phyloP scores from a whole-genome alignment of 352 stramenopile genomes.

The Phytophthora hibernalis region DNA sequence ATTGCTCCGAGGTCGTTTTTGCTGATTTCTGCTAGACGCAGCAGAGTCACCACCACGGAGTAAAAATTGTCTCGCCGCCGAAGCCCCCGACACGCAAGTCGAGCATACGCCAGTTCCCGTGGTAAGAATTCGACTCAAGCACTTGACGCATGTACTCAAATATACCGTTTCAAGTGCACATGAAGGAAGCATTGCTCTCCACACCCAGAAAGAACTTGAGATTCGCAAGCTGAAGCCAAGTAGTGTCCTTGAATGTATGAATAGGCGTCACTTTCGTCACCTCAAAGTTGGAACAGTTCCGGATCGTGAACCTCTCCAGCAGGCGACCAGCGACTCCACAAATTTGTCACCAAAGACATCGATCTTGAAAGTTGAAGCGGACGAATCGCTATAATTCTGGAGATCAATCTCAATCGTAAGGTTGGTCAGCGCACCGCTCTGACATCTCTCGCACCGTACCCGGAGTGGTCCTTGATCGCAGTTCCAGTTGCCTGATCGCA shows the following conservation, averaged over 20 bases:
- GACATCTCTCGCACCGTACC: conserved; percentile 23
- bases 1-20: conserved; percentile 21
- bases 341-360: conserved; percentile 40
- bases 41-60: conserved; percentile 7
- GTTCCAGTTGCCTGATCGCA: conserved; percentile 8
- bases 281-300: conserved; percentile 33
- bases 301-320: conserved; percentile 35
- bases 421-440: conserved; percentile 16
- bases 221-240: conserved; percentile 28
- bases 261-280: conserved; percentile 33
- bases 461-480: conserved; percentile 12
- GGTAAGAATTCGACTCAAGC: conserved; percentile 5
- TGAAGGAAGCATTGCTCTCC: conserved; percentile 33
- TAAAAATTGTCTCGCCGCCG: conserved; percentile 21
- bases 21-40: conserved; percentile 10
- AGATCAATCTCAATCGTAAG: conserved; percentile 46
- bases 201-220: conserved; percentile 31
- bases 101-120: conserved; percentile 22
- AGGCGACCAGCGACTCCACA: conserved; percentile 18
- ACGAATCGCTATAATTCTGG: conserved; percentile 19
- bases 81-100: conserved; percentile 32
- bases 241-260: conserved; percentile 31
- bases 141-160: conserved; percentile 40
- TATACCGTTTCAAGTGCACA: conserved; percentile 40
- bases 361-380: conserved; percentile 21